Base-by-base conservation (phyloP, 2,329 filamentous ascomycete genomes). In the Sordariomycetes sp. region DNA sequence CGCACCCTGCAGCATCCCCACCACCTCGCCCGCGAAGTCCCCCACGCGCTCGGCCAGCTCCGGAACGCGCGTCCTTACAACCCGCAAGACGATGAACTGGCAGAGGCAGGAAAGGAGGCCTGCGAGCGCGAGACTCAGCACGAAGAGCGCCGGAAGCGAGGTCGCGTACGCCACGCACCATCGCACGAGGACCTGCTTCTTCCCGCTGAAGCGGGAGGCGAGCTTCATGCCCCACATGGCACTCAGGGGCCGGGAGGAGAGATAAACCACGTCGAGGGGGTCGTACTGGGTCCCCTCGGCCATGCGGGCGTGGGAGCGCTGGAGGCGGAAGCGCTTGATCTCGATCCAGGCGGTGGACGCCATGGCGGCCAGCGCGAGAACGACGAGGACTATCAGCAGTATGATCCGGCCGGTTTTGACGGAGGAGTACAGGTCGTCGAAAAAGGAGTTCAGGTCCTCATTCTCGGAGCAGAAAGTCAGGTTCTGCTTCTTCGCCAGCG, bases 121-220 rank as follows among this genome's bases (percentile, higher is more conserved):
- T 1, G 91, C 90, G 11, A 95, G 67, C 11, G 88, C 92, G 48
- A 97, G 83, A 5, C 87, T 86, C 7, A 97, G 79, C 6, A 97
- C 82, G 65, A 97, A 92, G n/a, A 97, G 76, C 20, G 91, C 92
- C 0, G 90, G 83, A 0, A 87, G 74, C 0, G 91, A 91, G 0
- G 91, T 96, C n/a, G 85, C 86, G 68, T 97, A 97, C 10, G 92
- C 89, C 62, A 94, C 77, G 57, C 84, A 83, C 91, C 92, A 97
- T 61, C 92, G 85, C 11, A 85, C 79, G 50, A 96, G 79, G 53
- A 89, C 81, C 69, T 90, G 86, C 56, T 82, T 80, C 64, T 86
- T 73, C 70, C 81, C 71, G 57, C 80, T 81, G 72, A 93, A 85
- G 59, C 76, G 79, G 56, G 79, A 80, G 7, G 88, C 83, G 22